Base-by-base conservation (phyloP, 352 stramenopile genomes). In the Phytophthora parvispora region DNA sequence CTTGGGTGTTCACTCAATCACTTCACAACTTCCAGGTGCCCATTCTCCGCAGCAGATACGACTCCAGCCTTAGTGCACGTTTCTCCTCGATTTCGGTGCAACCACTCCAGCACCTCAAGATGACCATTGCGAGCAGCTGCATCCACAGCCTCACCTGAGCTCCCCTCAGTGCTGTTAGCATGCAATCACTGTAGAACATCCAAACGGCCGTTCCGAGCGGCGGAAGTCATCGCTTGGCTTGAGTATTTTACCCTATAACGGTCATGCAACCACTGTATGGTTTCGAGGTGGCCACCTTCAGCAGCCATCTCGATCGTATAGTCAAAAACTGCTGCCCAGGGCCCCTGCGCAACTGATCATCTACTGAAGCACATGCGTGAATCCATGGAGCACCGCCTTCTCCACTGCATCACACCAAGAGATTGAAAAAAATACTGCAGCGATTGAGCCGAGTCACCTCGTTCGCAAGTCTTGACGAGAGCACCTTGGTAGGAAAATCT, bases 371-470 rank as follows among this genome's bases (percentile, higher is more conserved):
- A 29, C 50, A 9, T 57, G 50, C 8, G 16, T 20, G n/a, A 32
- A 27, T 20, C 50, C 50, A 42, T 20, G 27, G 28, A 28, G 8
- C 6, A 22, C 50, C 9, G 50, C 50, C 9, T 40, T n/a, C 16
- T 15, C 7, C 50, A 57, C 50, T 27, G 22, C 50, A 29, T 36
- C 29, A 3, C 50, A 16, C 50, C 50, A 57, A 9, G 13, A 9
- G 16, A 24, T 54, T 25, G 47, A 25, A 54, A 38, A 34, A 54
- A 36, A 31, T 54, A 54, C 18, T 54, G 47, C 13, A 54, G n/a
- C 16, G 25, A 38, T 15, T 38, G 22, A 6, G 10, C 47, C 15
- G 47, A 54, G 27, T 54, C 47, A 15, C 47, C 47, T 20, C 47
- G 47, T 36, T 54, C 27, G 28, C 47, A 54, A 4, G 47, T 25